Base-by-base conservation (phyloP, 140 eudicot species). In the Cichorium intybus region DNA sequence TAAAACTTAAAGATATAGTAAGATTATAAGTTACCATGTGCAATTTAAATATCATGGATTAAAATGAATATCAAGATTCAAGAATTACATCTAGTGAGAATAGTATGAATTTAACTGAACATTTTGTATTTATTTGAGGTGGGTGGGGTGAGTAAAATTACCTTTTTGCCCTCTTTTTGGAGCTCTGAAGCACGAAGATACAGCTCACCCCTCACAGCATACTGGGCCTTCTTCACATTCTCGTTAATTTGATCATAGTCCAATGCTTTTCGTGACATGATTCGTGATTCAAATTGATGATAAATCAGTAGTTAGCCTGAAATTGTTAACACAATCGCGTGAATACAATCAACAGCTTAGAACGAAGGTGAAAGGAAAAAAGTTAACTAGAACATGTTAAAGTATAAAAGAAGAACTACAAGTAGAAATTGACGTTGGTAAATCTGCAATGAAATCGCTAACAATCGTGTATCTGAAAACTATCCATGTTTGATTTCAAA, bases 171-270 rank as follows among this genome's bases (percentile, higher is more conserved):
- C 77, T 93, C 99, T 60, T 88, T 93, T 71, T 93, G 99, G 75
- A 93, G 99, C 85, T 93, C 99, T 10, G 99, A 88, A 69, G 97
- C 99, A 56, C 99, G 95, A 80, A 93, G 99, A 76, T 93, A 93
- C 80, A 93, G 76, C 82, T 93, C 99, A 45, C 99, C 99, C 74
- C 99, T 82, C 47, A 93, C 99, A 79, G 99, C 99, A 75, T 93
- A 93, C 70, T 93, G 99, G 57, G 92, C 88, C 79, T 76, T 93
- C 93, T 93, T 93, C 76, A 93, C 99, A 78, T 93, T 93, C 80
- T 88, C 95, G 41, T 93, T 93, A 70, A 93, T 46, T 18, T 80
- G 67, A 45, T 93, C 97, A 64, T 93, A 86, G 74, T 93, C 99
- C 88, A 93, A 62, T 20, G 88, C 80, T 67, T 71, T 88, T 24